Evolutionary conservation across 164 flowering plant species (phyloP).

Genomic region (Amborella trichopoda): DNA sequence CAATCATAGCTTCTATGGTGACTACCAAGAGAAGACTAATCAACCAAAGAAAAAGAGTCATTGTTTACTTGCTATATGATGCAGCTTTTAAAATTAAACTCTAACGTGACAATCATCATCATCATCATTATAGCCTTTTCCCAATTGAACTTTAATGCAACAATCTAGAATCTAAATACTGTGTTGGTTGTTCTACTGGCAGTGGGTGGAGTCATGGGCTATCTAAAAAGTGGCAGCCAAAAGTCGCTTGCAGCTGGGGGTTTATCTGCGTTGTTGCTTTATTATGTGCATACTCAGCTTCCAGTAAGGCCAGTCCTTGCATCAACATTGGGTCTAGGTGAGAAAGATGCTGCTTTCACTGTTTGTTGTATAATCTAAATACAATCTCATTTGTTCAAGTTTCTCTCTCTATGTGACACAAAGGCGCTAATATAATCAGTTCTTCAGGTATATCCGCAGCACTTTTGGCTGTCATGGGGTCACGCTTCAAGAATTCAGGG

Average conservation of each 20-base stretch:
- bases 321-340: conserved; percentile 69
- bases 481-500: conserved; percentile 68
- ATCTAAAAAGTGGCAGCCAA: conserved; percentile 77
- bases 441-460: conserved; percentile 56
- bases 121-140: too few relatives aligned
- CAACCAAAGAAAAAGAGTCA: too few relatives aligned
- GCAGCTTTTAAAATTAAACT: too few relatives aligned
- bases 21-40: too few relatives aligned
- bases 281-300: conserved; percentile 56
- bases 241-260: conserved; percentile 79
- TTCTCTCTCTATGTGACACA: too few relatives aligned
- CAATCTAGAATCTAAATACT: too few relatives aligned
- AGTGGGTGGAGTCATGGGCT: conserved; percentile 95
- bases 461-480: conserved; percentile 74
- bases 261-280: conserved; percentile 45
- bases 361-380: not conserved
- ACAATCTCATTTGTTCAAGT: not conserved
- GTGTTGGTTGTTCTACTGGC: conserved; percentile 15
- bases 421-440: not conserved
- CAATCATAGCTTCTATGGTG: too few relatives aligned
- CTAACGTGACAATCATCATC: too few relatives aligned
- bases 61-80: too few relatives aligned
- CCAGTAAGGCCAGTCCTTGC: conserved; percentile 67
- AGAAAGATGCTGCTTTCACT: conserved; percentile 5
- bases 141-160: too few relatives aligned